phyloP scores from a whole-genome alignment of 140 eudicot genomes.

The Anethum foeniculum region DNA sequence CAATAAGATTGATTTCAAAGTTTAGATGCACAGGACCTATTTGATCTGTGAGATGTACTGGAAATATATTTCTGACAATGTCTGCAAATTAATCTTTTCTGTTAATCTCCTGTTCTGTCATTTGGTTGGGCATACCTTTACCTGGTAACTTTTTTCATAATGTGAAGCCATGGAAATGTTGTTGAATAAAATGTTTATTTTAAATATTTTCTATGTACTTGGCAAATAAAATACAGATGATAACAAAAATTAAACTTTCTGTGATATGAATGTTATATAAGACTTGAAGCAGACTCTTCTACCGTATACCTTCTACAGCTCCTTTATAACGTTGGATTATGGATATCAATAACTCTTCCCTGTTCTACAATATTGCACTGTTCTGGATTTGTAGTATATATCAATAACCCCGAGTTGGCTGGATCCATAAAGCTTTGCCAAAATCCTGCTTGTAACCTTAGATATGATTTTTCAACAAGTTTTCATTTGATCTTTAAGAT shows the following conservation, averaged over 20 bases:
- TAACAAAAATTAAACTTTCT: not conserved
- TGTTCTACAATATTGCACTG: not conserved
- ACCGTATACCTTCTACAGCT: not conserved
- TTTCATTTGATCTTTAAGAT: not conserved
- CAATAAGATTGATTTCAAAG: not conserved
- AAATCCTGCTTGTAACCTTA: not conserved
- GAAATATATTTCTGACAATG: not conserved
- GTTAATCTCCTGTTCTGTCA: not conserved
- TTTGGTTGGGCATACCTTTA: not conserved
- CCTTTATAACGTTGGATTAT: not conserved
- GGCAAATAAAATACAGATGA: not conserved
- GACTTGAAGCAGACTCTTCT: not conserved
- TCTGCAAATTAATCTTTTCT: not conserved
- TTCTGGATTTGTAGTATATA: not conserved
- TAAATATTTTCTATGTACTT: not conserved
- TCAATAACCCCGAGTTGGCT: not conserved
- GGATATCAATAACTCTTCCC: not conserved
- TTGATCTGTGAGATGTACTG: not conserved
- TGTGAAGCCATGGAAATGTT: not conserved
- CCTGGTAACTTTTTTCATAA: not conserved
- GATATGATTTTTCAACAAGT: not conserved
- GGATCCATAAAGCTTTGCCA: not conserved
- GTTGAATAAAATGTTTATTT: not conserved
- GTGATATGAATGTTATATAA: not conserved
- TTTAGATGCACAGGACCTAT: not conserved